phyloP scores from a whole-genome alignment of 2,329 filamentous ascomycete species.

The Hymenoscyphus repandus region DNA sequence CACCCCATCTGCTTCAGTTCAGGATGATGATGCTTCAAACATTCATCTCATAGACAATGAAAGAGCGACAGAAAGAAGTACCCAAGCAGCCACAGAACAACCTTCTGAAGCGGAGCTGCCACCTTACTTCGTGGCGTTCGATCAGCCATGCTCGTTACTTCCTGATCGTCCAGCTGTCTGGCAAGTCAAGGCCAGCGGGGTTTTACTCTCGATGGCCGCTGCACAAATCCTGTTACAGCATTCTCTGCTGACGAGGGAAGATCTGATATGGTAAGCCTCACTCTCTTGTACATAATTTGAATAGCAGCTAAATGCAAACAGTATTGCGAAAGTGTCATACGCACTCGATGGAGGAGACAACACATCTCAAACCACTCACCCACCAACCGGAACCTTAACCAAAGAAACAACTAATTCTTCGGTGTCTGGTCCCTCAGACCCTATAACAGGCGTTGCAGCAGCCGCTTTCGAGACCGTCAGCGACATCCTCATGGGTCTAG shows the following conservation, averaged over 20 bases:
- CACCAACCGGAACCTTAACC: not conserved
- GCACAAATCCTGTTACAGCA: slow-evolving; percentile 11
- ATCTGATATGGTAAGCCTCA: slow-evolving; percentile 10
- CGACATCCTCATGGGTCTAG: slow-evolving; percentile 14
- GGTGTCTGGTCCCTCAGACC: slow-evolving; percentile 10
- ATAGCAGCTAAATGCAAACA: not conserved
- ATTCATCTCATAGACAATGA: not conserved
- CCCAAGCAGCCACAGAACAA: not conserved
- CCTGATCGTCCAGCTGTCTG: slow-evolving; percentile 1
- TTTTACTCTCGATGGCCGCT: slow-evolving; percentile 12
- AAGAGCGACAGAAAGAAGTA: not conserved
- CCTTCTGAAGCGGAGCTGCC: not conserved
- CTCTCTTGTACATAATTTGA: not conserved
- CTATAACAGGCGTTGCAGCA: slow-evolving; percentile 14
- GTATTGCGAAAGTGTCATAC: not conserved
- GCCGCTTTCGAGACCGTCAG: slow-evolving; percentile 13
- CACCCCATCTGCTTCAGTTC: not conserved
- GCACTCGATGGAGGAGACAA: not conserved
- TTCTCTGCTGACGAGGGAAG: not conserved
- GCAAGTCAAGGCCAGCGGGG: not conserved
- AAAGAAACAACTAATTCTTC: not conserved
- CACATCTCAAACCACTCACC: not conserved
- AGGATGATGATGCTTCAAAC: not conserved
- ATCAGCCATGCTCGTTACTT: not conserved
- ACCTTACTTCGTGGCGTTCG: not conserved